Conservation (phyloP, 345 rosid species). For the Melaleuca quinquenervia region DNA sequence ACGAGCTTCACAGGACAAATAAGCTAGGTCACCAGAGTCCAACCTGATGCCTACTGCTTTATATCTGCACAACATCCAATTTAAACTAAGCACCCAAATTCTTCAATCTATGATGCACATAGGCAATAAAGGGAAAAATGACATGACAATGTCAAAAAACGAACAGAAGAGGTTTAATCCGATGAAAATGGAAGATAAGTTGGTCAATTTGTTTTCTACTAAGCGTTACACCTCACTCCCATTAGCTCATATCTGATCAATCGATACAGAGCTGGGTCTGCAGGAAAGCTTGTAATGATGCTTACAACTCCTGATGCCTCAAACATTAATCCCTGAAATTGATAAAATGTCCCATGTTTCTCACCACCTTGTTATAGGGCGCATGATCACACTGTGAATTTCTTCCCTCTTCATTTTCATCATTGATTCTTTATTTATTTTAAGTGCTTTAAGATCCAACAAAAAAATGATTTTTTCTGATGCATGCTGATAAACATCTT, state of each 20-base stretch:
- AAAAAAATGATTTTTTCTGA: background rate
- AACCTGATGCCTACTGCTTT: constrained; percentile 84
- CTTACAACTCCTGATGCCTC: background rate
- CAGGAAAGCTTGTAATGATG: background rate
- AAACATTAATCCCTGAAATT: background rate
- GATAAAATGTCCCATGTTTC: background rate
- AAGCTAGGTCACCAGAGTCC: constrained; percentile 96
- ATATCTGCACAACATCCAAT: constrained; percentile 36
- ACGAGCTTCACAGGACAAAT: constrained; percentile 68
- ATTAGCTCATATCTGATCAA: background rate
- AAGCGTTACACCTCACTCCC: background rate
- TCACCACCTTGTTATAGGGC: background rate
- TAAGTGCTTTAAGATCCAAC: background rate
- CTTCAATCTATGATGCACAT: background rate
- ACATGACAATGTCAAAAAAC: background rate
- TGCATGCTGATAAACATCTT: background rate
- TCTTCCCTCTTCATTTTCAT: background rate
- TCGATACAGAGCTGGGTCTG: background rate
- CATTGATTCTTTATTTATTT: background rate
- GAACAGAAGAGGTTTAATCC: background rate
- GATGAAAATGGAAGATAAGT: background rate
- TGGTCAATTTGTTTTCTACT: background rate
- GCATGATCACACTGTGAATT: background rate
- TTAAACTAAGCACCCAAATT: background rate
- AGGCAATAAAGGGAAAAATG: background rate